Evolutionary conservation across 495 filamentous ascomycete species (phyloP).

Genomic region (Talaromyces proteolyticus): DNA sequence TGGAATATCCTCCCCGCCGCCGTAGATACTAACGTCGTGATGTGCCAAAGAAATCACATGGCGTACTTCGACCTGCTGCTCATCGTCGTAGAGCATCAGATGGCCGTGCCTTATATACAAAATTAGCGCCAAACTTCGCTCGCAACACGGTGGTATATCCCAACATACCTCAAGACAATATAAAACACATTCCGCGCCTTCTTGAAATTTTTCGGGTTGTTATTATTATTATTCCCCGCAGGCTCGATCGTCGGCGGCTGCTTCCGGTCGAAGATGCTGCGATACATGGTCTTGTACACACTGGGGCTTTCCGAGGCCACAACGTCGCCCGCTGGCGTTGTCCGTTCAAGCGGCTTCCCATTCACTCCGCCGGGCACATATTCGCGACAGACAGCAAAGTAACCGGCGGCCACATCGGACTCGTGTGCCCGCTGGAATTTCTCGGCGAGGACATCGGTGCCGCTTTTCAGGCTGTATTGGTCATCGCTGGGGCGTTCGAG

Average conservation of each 20-base stretch:
- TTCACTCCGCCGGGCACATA: slow-evolving; percentile 87
- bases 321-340: slow-evolving; percentile 69
- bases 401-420: slow-evolving; percentile 83
- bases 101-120: slow-evolving; percentile 71
- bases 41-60: slow-evolving; percentile 90
- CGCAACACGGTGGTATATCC: no score
- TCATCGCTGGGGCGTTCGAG: slow-evolving; percentile 35
- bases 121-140: not conserved
- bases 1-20: slow-evolving; percentile 71
- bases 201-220: slow-evolving; percentile 56
- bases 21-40: slow-evolving; percentile 80
- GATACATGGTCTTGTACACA: slow-evolving; percentile 97
- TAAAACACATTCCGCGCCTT: slow-evolving; percentile 88
- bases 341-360: slow-evolving; percentile 82
- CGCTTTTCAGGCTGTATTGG: slow-evolving; percentile 41
- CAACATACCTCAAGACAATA: slow-evolving; percentile 72
- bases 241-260: slow-evolving; percentile 45
- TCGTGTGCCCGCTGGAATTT: slow-evolving; percentile 56
- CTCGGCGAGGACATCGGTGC: slow-evolving; percentile 44
- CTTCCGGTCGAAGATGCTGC: slow-evolving; percentile 89
- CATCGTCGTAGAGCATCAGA: slow-evolving; percentile 94
- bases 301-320: slow-evolving; percentile 62
- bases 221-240: slow-evolving; percentile 30
- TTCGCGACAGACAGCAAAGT: slow-evolving; percentile 92
- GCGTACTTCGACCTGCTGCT: slow-evolving; percentile 82